Conservation (phyloP, 2,329 filamentous ascomycete genomes). For the Tolypocladium guangdongense region DNA sequence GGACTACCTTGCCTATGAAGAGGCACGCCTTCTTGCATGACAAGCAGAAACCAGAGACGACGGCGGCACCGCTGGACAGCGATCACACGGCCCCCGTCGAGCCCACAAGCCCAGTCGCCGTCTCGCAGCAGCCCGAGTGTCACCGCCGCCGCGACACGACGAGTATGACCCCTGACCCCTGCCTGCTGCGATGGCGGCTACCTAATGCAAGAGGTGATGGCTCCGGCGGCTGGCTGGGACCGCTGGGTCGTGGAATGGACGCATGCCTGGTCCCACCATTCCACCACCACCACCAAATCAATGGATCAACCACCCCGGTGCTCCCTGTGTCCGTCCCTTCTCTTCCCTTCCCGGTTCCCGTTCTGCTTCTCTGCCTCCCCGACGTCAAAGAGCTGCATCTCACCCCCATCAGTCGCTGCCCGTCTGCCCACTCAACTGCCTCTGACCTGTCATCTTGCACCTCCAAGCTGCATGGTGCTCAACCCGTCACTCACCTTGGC, state of each 20-base stretch:
- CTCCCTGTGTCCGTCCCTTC: background rate
- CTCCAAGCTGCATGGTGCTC: background rate
- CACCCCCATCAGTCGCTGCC: background rate
- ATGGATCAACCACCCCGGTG: background rate
- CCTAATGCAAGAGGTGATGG: background rate
- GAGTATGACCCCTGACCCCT: constrained; percentile 1
- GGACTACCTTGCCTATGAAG: too few relatives aligned
- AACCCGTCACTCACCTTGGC: constrained; percentile 1
- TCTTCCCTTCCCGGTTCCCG: background rate
- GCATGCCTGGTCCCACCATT: background rate
- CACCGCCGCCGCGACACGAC: background rate
- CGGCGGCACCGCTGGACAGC: background rate
- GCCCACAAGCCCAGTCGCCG: background rate
- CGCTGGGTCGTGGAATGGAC: background rate
- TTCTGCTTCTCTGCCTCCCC: background rate
- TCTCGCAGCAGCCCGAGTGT: background rate
- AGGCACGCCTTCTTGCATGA: too few relatives aligned
- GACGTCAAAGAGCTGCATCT: background rate
- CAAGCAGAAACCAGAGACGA: background rate
- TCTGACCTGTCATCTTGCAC: background rate
- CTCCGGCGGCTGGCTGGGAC: background rate
- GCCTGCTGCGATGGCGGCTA: background rate
- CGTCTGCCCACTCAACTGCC: background rate
- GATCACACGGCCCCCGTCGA: background rate
- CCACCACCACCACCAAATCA: too few relatives aligned